phyloP scores from a whole-genome alignment of 2,329 filamentous ascomycete species.

The Gnomoniopsis sp. region DNA sequence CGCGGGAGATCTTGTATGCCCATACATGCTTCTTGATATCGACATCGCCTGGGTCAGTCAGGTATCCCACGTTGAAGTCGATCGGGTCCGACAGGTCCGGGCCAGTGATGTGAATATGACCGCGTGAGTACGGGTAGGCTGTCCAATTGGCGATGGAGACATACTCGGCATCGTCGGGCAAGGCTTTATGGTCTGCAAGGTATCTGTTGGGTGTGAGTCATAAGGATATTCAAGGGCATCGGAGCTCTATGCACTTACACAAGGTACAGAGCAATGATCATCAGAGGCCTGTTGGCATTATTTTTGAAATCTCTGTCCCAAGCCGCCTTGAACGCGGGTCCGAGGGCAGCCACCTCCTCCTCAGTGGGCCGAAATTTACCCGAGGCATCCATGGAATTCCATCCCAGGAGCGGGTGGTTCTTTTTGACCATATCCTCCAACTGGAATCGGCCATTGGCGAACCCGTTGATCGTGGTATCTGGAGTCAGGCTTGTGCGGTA shows the following conservation, averaged over 20 bases:
- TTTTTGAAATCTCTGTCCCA: conserved; percentile 24
- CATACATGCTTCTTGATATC: conserved; percentile 58
- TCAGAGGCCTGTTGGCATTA: conserved; percentile 27
- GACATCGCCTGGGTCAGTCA: conserved; percentile 46
- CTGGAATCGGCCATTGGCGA: conserved; percentile 45
- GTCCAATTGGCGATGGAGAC: conserved; percentile 49
- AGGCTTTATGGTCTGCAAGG: conserved; percentile 35
- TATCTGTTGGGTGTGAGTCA: conserved; percentile 20
- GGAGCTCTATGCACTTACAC: not conserved
- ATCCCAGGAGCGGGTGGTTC: conserved; percentile 50
- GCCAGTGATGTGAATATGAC: conserved; percentile 55
- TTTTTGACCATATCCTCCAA: conserved; percentile 41
- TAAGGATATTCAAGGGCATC: not conserved
- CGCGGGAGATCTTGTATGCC: conserved; percentile 61
- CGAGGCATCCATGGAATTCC: conserved; percentile 55
- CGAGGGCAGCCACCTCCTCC: conserved; percentile 20
- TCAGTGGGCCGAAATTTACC: conserved; percentile 50
- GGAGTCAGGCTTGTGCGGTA: conserved; percentile 21
- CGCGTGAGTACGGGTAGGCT: conserved; percentile 58
- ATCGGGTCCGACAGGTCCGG: conserved; percentile 37
- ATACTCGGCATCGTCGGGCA: conserved; percentile 30
- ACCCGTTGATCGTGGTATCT: conserved; percentile 43
- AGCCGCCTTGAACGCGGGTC: conserved; percentile 20
- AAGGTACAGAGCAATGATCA: conserved; percentile 33
- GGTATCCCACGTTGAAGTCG: conserved; percentile 56